Evolutionary conservation across 805 yeast species (phyloP), one percentile per base, ranked within the genome.

Genomic region (Wickerhamomyces ciferrii): DNA sequence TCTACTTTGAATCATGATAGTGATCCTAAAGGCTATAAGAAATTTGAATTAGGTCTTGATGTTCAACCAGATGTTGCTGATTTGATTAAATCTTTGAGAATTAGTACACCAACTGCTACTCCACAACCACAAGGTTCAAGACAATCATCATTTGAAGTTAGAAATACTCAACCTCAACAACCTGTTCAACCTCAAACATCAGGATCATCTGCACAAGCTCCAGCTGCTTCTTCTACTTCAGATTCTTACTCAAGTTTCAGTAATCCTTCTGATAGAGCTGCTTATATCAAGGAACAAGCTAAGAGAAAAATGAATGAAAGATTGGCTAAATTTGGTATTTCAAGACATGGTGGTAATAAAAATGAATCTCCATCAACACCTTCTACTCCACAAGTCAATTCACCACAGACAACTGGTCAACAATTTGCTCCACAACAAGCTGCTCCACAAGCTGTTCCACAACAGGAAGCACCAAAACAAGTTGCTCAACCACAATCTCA

Each of bases 41-140:
- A 84, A 58, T 91, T 91, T 88, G 96, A 87, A 51, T 74, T 79
- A 41, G 97, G 96, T 13, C 68, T 81, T 36, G 96, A 91, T 36
- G 83, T 89, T 24, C 81, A 78, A 54, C 75, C 80, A n/a, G 73
- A 78, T 35, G 91, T 88, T 39, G 73, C 76, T 45, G 68, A 69
- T 6, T 81, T 91, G 53, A 80, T 91, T 50, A 68, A 67, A 41
- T 76, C 76, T 41, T 68, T 89, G 56, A 72, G 72, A 48, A 53
- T 66, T 14, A 35, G 47, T 31, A 27, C 43, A 9, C 24, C 54
- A 11, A 29, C 44, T 13, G 29, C 47, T 13, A 13, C 43, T n/a
- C 18, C 43, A 13, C 41, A 34, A 23, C n/a, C 41, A 29, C 39
- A 49, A 35, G 21, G 45, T 19, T 25, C 52, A 25, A 38, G 48